phyloP scores from a whole-genome alignment of 371 early-diverging fungal species.

The Smittium culicis region DNA sequence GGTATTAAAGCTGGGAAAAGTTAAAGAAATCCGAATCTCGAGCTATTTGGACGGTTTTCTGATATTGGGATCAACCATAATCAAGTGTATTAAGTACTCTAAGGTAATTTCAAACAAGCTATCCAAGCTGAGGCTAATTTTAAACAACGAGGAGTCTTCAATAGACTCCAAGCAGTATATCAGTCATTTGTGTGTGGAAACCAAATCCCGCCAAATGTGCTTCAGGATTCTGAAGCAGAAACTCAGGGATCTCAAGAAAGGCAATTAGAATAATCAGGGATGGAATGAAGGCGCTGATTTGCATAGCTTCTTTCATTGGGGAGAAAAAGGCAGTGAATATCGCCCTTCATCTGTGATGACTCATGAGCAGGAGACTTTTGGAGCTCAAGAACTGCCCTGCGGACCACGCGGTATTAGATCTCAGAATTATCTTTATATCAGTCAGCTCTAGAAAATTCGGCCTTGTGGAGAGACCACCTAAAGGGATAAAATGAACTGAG shows the following conservation, averaged over 20 bases:
- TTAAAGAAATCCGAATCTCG: not conserved
- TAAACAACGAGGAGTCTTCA: slow-evolving; percentile 16
- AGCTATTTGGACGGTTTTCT: not conserved
- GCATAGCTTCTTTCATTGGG: slow-evolving; percentile 9
- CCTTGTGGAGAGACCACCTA: not conserved
- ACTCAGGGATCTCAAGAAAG: not conserved
- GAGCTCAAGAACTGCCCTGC: not conserved
- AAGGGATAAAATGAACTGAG: not conserved
- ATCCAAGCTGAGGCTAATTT: not conserved
- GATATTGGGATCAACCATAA: slow-evolving; percentile 5
- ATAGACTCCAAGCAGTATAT: not conserved
- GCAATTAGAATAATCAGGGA: not conserved
- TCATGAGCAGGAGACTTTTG: not conserved
- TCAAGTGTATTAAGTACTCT: not conserved
- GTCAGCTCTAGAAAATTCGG: not conserved
- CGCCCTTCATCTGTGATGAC: not conserved
- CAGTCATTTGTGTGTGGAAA: not conserved
- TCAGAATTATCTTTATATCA: not conserved
- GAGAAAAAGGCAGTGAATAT: not conserved
- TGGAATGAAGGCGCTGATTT: not conserved
- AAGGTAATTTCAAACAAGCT: not conserved
- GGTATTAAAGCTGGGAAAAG: not conserved
- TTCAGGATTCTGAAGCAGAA: not conserved
- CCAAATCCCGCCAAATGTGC: not conserved
- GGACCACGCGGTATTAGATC: not conserved